Conservation (phyloP, 257 asterid species). For the Cordia subcordata region DNA sequence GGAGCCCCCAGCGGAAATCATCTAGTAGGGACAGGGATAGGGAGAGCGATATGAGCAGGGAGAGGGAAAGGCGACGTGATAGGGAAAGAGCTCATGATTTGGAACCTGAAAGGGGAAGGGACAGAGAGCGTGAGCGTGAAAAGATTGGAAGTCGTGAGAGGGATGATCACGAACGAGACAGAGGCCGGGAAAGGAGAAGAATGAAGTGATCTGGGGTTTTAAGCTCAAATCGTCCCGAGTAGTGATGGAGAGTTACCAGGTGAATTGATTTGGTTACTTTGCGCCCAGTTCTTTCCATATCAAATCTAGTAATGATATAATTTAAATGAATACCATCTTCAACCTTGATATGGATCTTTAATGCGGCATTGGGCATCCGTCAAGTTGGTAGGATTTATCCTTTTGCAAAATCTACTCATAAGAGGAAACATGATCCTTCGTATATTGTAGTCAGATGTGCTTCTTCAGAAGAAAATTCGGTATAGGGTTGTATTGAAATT, state of each 20-base stretch:
- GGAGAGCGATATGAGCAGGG: constrained; percentile 46
- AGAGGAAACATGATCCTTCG: no score
- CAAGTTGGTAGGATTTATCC: no score
- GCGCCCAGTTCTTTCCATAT: background rate
- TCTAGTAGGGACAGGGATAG: constrained; percentile 52
- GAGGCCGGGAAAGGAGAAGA: constrained; percentile 57
- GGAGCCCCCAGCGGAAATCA: constrained; percentile 63
- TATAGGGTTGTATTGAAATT: no score
- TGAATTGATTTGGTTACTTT: background rate
- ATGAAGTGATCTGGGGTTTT: constrained; percentile 34
- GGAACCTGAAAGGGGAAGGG: constrained; percentile 45
- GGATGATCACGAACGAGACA: constrained; percentile 71
- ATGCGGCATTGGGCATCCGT: background rate
- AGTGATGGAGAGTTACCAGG: no score
- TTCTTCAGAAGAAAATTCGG: no score
- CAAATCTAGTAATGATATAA: background rate
- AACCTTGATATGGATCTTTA: background rate
- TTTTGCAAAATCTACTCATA: no score
- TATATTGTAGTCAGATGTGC: no score
- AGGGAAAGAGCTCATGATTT: constrained; percentile 37
- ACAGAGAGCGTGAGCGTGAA: constrained; percentile 33
- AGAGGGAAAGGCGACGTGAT: constrained; percentile 50
- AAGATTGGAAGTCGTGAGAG: constrained; percentile 75
- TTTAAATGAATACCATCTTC: background rate
- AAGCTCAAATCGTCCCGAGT: no score